A percentile compares a stretch with the other conserved stretches of the same genome.
Conservation (phyloP, 2,329 filamentous ascomycete genomes). For the Davidsoniella virescens region DNA sequence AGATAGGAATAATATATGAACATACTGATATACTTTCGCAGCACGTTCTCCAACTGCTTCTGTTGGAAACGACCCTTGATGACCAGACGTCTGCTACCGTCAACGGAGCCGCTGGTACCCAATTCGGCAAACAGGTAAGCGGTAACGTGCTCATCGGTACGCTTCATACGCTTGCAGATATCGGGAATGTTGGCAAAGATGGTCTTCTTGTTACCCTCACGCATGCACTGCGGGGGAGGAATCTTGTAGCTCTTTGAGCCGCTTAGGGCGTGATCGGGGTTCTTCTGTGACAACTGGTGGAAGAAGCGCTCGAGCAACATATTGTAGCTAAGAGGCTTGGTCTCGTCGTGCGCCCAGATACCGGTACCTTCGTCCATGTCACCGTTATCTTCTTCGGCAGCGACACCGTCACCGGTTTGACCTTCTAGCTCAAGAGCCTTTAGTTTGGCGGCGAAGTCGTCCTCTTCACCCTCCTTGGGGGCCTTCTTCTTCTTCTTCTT, state of each 20-base stretch:
- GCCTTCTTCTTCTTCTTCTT: slow-evolving; percentile 63
- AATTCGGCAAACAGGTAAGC: slow-evolving; percentile 95
- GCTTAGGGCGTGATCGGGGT: slow-evolving; percentile 83
- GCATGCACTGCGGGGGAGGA: slow-evolving; percentile 90
- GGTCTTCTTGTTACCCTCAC: slow-evolving; percentile 99
- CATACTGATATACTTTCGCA: slow-evolving; percentile 86
- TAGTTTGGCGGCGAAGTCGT: slow-evolving; percentile 44
- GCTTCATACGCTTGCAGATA: slow-evolving; percentile 99
- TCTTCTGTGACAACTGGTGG: slow-evolving; percentile 82
- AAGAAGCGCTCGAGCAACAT: slow-evolving; percentile 86
- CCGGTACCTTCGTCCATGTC: slow-evolving; percentile 80
- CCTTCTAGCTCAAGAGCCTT: slow-evolving; percentile 44
- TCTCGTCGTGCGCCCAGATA: slow-evolving; percentile 74
- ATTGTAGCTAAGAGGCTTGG: slow-evolving; percentile 64
- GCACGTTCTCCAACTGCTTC: slow-evolving; percentile 95
- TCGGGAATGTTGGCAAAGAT: slow-evolving; percentile 99
- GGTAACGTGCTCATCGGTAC: slow-evolving; percentile 92
- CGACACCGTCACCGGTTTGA: slow-evolving; percentile 45
- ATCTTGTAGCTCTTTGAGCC: slow-evolving; percentile 97
- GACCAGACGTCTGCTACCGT: slow-evolving; percentile 80
- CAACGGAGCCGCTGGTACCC: slow-evolving; percentile 91
- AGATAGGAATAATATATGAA: slow-evolving; percentile 15
- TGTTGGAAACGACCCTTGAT: slow-evolving; percentile 99
- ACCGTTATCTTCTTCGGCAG: slow-evolving; percentile 43
- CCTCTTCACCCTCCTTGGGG: slow-evolving; percentile 36